Conservation (phyloP, 1,284 basidiomycete species). For the Erythrobasidium hasegawianum region DNA sequence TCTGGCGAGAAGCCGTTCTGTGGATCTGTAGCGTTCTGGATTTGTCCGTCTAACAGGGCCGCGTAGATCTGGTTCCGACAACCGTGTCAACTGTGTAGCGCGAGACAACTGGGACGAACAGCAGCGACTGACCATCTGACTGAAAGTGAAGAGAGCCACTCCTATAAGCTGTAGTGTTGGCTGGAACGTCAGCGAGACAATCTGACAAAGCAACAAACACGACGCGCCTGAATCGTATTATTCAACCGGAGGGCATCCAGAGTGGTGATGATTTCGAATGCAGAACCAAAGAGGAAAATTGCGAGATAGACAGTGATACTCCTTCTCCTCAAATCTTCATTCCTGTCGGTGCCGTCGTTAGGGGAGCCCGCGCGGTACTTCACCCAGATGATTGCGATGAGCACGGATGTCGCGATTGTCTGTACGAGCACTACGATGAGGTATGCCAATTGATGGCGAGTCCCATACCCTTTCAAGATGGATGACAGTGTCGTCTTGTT, state of each 20-base stretch:
- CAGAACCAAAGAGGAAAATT: constrained; percentile 32
- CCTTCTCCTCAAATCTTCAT: constrained; percentile 9
- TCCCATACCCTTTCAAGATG: constrained; percentile 31
- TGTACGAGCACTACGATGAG: constrained; percentile 27
- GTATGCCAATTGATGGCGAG: constrained; percentile 26
- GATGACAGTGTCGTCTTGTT: constrained; percentile 29
- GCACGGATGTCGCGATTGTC: constrained; percentile 17
- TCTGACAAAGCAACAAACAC: too few relatives aligned
- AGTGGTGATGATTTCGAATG: constrained; percentile 41
- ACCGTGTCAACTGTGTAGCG: too few relatives aligned
- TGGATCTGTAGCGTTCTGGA: constrained; percentile 26
- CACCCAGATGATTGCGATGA: constrained; percentile 32
- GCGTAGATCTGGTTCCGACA: constrained; percentile 35
- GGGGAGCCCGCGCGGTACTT: constrained; percentile 15
- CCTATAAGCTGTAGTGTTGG: too few relatives aligned
- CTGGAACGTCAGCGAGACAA: too few relatives aligned
- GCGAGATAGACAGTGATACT: constrained; percentile 35
- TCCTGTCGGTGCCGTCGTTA: not conserved
- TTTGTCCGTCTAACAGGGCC: constrained; percentile 26
- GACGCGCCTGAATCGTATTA: constrained; percentile 45
- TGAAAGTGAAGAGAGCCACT: constrained; percentile 43
- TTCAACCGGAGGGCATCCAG: constrained; percentile 43
- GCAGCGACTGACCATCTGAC: constrained; percentile 36
- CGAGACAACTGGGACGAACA: too few relatives aligned
- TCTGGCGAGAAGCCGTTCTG: constrained; percentile 35